Evolutionary conservation across 2,329 filamentous ascomycete species (phyloP), one percentile per base, ranked within the genome.

Genomic region (Apiospora rasikravindrae): DNA sequence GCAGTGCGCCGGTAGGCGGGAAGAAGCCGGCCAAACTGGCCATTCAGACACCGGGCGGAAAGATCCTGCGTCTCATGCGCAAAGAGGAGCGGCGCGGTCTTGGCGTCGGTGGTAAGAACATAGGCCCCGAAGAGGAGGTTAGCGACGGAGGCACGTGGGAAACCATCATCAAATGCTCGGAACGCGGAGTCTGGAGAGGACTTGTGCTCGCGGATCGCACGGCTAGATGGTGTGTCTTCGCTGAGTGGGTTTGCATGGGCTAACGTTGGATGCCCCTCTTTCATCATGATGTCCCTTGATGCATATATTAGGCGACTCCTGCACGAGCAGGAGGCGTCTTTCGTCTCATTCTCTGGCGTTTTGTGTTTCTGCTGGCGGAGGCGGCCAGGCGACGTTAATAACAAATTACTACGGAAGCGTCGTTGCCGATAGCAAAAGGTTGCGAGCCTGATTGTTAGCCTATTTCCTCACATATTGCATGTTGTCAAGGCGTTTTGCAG

Each of bases 11-110:
- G 29, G 69, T 80, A 72, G 85, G 88, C 51, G 87, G 87, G 37
- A 90, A 91, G 80, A 99, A 99, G 82, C 96, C 96, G 2, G 96
- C 96, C 6, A 99, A 99, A 82, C 83, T 99, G 70, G 96, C 96
- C 0, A 96, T 99, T 71, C 96, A 99, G 83, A 94, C 93, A 7
- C 96, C 96, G 0, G 93, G 92, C 42, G 96, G 97, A 73, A 98
- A 98, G 85, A 98, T 99, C 76, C 89, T 98, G 73, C 88, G 96
- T 70, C 86, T 97, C 79, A 94, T 94, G 86, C 88, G 93, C 77
- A 96, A 96, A 85, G 93, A 91, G 77, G 92, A 94, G 75, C 87
- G 88, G 77, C 88, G 87, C 40, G 87, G 84, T 67, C 84, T 85
- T 33, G 86, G 84, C 66, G 82, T 81, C 69, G 84, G 84, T 70